These are phyloP conservation scores for Trichoderma sp. DNA, from an alignment of 2,329 filamentous ascomycete genomes.

Conservation along the genomic window DNA sequence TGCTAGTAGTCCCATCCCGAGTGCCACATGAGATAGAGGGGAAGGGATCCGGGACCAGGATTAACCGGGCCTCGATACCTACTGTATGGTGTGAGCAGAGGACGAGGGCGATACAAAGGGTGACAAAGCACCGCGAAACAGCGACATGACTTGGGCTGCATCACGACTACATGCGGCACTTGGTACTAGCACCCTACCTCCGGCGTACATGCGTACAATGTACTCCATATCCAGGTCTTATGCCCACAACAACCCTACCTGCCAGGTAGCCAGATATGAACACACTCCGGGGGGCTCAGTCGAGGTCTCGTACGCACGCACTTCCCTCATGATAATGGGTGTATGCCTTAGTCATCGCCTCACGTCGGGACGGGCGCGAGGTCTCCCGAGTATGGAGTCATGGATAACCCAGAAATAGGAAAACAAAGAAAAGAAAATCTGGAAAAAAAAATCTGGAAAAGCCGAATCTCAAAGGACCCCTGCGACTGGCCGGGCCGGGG, in stretches of 20 bases:
- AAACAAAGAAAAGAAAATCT: not conserved
- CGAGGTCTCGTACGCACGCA: conserved; percentile 14
- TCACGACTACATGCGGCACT: conserved; percentile 12
- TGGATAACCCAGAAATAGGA: not conserved
- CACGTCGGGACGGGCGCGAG: conserved; percentile 17
- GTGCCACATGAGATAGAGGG: conserved; percentile 27
- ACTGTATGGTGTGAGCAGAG: conserved; percentile 8
- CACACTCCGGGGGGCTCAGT: conserved; percentile 13
- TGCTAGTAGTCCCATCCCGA: conserved; percentile 24
- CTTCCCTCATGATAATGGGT: conserved; percentile 4
- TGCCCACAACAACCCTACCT: conserved; percentile 12
- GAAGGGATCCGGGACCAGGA: conserved; percentile 15
- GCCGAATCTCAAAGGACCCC: conserved; percentile 9
- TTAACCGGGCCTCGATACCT: conserved; percentile 20
- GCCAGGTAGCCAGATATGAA: conserved; percentile 3
- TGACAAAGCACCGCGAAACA: conserved; percentile 24
- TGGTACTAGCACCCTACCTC: not conserved
- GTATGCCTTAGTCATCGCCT: not conserved
- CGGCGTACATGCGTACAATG: conserved; percentile 4
- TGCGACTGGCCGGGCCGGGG: conserved; percentile 2
- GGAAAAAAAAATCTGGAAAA: not conserved
- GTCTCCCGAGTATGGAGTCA: conserved; percentile 4
- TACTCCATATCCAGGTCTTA: conserved; percentile 9
- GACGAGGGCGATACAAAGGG: conserved; percentile 9
- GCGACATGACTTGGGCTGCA: conserved; percentile 26